phyloP scores from a whole-genome alignment of 768 basidiomycete genomes.

The Hypholoma sublateritium region DNA sequence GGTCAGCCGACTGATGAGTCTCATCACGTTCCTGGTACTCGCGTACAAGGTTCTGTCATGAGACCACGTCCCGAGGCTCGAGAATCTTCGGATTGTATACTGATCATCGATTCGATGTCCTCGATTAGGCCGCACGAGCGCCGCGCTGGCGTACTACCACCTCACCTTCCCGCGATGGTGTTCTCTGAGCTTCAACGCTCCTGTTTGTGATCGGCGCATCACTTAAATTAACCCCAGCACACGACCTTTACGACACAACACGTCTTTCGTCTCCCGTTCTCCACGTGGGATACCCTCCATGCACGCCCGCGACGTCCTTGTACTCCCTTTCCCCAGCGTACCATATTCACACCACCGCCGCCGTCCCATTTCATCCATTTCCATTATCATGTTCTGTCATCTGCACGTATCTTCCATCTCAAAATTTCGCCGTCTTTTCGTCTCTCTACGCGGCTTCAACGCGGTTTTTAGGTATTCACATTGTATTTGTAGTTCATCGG shows the following conservation, averaged over 20 bases:
- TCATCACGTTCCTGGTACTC: slow-evolving; percentile 25
- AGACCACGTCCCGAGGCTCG: not conserved
- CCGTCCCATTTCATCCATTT: not conserved
- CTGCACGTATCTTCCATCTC: not conserved
- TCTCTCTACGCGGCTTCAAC: not conserved
- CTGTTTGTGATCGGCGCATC: too few relatives aligned
- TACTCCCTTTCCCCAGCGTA: too few relatives aligned
- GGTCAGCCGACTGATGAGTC: slow-evolving; percentile 23
- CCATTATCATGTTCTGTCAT: not conserved
- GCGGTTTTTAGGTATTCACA: not conserved
- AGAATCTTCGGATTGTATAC: not conserved
- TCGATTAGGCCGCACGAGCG: too few relatives aligned
- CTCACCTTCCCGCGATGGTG: too few relatives aligned
- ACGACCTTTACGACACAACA: too few relatives aligned
- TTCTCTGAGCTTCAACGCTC: too few relatives aligned
- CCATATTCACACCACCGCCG: too few relatives aligned
- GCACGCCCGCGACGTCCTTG: too few relatives aligned
- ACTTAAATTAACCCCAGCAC: too few relatives aligned
- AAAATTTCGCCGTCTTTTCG: not conserved
- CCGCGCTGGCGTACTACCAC: too few relatives aligned
- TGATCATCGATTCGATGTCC: not conserved
- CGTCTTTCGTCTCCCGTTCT: too few relatives aligned
- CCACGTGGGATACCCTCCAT: too few relatives aligned
- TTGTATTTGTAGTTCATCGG: not conserved
- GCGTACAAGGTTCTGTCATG: slow-evolving; percentile 26